Evolutionary conservation across 2,329 filamentous ascomycete species (phyloP).

Genomic region (Talaromyces islandicus): DNA sequence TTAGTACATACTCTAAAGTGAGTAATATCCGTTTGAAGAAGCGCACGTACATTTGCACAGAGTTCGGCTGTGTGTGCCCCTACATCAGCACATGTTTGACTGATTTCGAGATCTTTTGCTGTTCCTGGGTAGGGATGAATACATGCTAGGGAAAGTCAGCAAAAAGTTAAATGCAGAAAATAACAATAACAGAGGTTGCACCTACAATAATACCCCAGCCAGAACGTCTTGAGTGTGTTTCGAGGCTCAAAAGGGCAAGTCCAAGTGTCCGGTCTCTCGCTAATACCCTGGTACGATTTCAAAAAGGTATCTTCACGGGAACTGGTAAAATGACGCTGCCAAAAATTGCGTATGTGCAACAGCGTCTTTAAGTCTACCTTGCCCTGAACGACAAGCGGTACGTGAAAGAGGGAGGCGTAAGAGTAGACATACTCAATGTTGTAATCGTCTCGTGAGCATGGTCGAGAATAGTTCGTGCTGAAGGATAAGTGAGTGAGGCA

Average conservation of each 20-base stretch:
- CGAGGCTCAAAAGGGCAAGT: constrained; percentile 8
- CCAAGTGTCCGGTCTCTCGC: constrained; percentile 17
- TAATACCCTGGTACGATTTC: constrained; percentile 15
- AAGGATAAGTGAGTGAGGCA: constrained; percentile 31
- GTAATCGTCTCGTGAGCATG: constrained; percentile 25
- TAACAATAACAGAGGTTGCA: background rate
- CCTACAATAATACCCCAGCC: constrained; percentile 33
- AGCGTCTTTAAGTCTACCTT: constrained; percentile 24
- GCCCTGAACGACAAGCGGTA: constrained; percentile 14
- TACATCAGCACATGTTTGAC: constrained; percentile 32
- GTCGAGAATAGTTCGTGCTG: constrained; percentile 17
- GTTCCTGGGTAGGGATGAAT: constrained; percentile 28
- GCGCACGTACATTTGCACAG: background rate
- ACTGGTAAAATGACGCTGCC: constrained; percentile 34
- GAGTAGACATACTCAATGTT: constrained; percentile 26
- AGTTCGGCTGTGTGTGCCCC: background rate
- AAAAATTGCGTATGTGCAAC: constrained; percentile 38
- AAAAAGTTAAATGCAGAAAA: background rate
- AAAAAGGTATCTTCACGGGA: constrained; percentile 20
- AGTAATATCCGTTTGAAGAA: background rate
- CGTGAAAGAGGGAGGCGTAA: constrained; percentile 1
- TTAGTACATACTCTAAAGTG: background rate
- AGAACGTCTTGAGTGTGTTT: constrained; percentile 14
- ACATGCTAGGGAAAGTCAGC: constrained; percentile 22
- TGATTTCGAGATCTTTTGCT: constrained; percentile 17